These are phyloP conservation scores for Pseudovirgaria hyperparasitica DNA, from an alignment of 2,329 filamentous ascomycete genomes.

Conservation along the genomic window DNA sequence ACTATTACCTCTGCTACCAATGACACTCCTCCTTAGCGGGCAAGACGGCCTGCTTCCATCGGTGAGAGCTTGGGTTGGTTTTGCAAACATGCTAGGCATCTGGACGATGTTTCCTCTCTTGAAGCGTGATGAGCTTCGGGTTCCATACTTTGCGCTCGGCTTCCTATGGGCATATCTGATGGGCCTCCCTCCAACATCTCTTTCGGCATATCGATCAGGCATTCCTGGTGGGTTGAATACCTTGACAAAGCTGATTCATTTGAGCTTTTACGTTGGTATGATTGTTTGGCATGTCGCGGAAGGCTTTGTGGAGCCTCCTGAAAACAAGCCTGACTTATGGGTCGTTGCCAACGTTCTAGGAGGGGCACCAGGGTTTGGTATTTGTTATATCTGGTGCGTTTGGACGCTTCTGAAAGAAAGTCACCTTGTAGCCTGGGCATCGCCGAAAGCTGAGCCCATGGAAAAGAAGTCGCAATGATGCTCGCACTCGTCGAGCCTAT, in stretches of 20 bases:
- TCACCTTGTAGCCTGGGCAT: conserved; percentile 21
- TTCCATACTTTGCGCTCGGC: conserved; percentile 77
- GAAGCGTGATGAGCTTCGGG: conserved; percentile 65
- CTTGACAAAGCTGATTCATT: conserved; percentile 59
- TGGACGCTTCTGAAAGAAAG: conserved; percentile 53
- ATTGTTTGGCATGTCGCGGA: conserved; percentile 70
- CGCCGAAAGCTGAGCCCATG: conserved; percentile 11
- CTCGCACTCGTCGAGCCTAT: background rate
- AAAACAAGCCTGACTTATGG: conserved; percentile 83
- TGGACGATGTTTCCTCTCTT: conserved; percentile 95
- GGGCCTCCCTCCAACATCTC: conserved; percentile 67
- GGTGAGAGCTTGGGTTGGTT: conserved; percentile 83
- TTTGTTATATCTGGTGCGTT: conserved; percentile 88
- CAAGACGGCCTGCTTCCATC: conserved; percentile 65
- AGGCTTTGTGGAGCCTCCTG: conserved; percentile 52
- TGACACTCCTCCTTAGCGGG: conserved; percentile 75
- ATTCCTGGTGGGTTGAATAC: conserved; percentile 32
- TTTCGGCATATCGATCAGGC: conserved; percentile 50
- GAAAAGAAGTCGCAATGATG: conserved; percentile 27
- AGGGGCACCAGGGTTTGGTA: conserved; percentile 69
- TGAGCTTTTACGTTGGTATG: conserved; percentile 66
- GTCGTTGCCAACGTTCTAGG: conserved; percentile 81
- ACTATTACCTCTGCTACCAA: conserved; percentile 79
- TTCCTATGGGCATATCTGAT: conserved; percentile 86
- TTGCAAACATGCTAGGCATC: conserved; percentile 75